Percentiles rank a stretch among this genome's conserved stretches.
These are phyloP conservation scores for Yamadazyma diddensiae DNA, from an alignment of 1,139 yeast genomes.

Conservation along the genomic window DNA sequence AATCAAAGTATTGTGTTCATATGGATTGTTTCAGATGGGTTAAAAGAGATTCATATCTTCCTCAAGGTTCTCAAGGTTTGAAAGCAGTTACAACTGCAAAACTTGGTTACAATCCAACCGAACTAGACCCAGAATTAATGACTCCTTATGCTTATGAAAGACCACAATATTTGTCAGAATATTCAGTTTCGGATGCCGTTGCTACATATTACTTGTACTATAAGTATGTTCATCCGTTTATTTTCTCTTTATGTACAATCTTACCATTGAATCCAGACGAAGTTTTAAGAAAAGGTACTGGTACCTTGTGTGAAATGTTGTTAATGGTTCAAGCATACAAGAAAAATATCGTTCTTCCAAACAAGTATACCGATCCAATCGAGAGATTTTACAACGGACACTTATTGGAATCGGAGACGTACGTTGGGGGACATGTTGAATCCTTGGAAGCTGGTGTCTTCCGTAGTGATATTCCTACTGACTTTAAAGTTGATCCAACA, in stretches of 20 bases:
- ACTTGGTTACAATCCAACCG: constrained; percentile 94
- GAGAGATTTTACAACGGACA: constrained; percentile 96
- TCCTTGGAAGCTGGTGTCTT: constrained; percentile 97
- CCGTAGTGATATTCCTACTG: constrained; percentile 76
- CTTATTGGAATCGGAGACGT: constrained; percentile 89
- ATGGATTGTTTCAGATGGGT: constrained; percentile 99
- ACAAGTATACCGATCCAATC: constrained; percentile 87
- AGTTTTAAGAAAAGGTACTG: constrained; percentile 94
- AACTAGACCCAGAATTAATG: constrained; percentile 96
- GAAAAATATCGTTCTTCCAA: constrained; percentile 75
- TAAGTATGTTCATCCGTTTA: constrained; percentile 96
- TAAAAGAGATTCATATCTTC: constrained; percentile 94
- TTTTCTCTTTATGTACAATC: constrained; percentile 92
- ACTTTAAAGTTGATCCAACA: constrained; percentile 75
- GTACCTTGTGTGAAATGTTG: constrained; percentile 97
- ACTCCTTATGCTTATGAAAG: constrained; percentile 94
- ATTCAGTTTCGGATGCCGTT: constrained; percentile 98
- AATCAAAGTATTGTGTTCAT: constrained; percentile 88
- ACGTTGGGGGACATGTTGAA: constrained; percentile 99
- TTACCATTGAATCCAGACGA: constrained; percentile 97
- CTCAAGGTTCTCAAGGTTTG: constrained; percentile 98
- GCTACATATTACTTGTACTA: constrained; percentile 95
- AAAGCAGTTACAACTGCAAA: constrained; percentile 97
- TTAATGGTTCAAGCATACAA: constrained; percentile 95
- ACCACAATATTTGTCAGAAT: constrained; percentile 91